Percentiles rank a stretch among this genome's conserved stretches.
These are phyloP conservation scores for Pyrenophora graminea DNA, from an alignment of 2,329 filamentous ascomycete genomes.

Conservation along the genomic window DNA sequence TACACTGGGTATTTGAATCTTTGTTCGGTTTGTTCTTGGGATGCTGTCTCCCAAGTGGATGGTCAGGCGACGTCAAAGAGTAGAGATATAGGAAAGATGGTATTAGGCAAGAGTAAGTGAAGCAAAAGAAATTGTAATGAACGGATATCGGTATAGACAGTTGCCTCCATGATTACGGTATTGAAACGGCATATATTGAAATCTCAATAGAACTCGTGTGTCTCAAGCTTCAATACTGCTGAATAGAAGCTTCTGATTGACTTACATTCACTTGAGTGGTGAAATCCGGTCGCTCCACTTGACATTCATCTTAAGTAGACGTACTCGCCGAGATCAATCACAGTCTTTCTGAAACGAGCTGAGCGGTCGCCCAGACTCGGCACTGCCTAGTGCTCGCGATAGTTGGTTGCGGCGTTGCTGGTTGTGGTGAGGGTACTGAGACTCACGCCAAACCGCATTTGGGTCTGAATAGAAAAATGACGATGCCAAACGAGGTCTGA, in stretches of 20 bases:
- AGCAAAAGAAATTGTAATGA: neutral
- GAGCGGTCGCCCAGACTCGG: slow-evolving; percentile 9
- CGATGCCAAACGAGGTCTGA: slow-evolving; percentile 17
- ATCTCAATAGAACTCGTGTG: slow-evolving; percentile 15
- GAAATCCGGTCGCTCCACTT: slow-evolving; percentile 15
- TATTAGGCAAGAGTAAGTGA: neutral
- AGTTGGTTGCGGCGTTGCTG: slow-evolving; percentile 4
- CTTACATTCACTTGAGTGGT: slow-evolving; percentile 13
- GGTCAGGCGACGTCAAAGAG: neutral
- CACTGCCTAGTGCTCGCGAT: neutral
- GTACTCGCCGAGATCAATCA: slow-evolving; percentile 3
- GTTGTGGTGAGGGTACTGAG: slow-evolving; percentile 19
- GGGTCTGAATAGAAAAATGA: slow-evolving; percentile 41
- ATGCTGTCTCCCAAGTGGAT: slow-evolving; percentile 1
- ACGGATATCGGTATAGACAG: neutral
- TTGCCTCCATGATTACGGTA: neutral
- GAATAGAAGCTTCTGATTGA: slow-evolving; percentile 26
- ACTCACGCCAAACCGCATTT: slow-evolving; percentile 28
- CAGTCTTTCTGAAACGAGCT: slow-evolving; percentile 9
- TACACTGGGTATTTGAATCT: neutral
- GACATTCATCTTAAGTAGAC: neutral
- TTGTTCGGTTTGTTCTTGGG: neutral
- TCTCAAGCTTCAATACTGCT: slow-evolving; percentile 30
- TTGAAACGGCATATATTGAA: neutral
- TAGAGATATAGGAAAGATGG: neutral